Conservation (phyloP, 2,329 filamentous ascomycete genomes). For the Fusarium clavum region DNA sequence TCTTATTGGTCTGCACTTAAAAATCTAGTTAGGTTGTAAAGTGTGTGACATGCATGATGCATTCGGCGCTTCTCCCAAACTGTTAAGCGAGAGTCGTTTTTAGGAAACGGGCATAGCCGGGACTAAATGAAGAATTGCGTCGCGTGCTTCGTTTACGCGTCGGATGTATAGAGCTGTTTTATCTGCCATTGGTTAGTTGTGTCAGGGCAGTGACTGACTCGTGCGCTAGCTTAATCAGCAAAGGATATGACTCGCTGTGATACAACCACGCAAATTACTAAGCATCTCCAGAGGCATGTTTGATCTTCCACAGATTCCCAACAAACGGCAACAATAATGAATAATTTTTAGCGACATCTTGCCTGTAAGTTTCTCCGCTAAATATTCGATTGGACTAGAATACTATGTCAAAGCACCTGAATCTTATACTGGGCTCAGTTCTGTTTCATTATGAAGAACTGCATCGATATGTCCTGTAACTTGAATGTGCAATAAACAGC, state of each 20-base stretch:
- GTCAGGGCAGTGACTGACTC: rapidly evolving
- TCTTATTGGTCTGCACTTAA: background rate
- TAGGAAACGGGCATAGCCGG: background rate
- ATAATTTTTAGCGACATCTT: too few species aligned
- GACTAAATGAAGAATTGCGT: background rate
- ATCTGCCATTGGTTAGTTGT: background rate
- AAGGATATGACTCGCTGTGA: rapidly evolving
- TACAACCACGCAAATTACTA: rapidly evolving
- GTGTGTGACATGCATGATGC: background rate
- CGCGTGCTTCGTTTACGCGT: background rate
- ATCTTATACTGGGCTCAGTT: rapidly evolving
- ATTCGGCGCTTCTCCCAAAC: background rate
- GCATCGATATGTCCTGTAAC: background rate
- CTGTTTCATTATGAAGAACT: background rate
- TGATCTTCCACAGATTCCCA: too few species aligned
- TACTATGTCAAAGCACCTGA: rapidly evolving
- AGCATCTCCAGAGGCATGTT: too few species aligned
- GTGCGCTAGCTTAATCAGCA: rapidly evolving
- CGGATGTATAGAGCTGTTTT: background rate
- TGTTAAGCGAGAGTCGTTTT: background rate
- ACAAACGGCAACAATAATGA: too few species aligned
- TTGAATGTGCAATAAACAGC: background rate
- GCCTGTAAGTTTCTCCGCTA: too few species aligned
- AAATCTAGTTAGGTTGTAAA: background rate
- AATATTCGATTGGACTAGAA: rapidly evolving